Percentiles rank a stretch among this genome's conserved stretches.
Evolutionary conservation across 2,329 filamentous ascomycete genomes (phyloP).

Genomic region (Botrytis fabae): DNA sequence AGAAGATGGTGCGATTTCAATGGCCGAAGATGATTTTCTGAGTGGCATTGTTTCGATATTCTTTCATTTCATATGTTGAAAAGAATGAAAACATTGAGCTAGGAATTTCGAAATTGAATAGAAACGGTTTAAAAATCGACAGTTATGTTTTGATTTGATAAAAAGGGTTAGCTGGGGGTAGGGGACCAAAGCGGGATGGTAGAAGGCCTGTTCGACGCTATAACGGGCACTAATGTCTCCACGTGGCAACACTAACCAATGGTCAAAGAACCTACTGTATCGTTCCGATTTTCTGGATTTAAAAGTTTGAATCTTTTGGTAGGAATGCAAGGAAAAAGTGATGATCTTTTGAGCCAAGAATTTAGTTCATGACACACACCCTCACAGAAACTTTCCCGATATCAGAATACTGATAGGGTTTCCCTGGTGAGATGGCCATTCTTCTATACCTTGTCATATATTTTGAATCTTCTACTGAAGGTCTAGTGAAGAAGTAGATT

Average conservation of each 20-base stretch:
- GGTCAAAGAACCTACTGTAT: neutral
- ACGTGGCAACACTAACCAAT: neutral
- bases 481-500: neutral
- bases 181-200: neutral
- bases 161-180: neutral
- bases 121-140: neutral
- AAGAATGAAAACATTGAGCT: neutral
- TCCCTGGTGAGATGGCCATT: too few species aligned
- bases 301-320: neutral
- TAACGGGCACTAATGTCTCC: neutral
- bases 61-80: neutral
- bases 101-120: neutral
- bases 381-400: neutral
- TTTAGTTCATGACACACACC: neutral
- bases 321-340: neutral
- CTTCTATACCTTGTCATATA: neutral
- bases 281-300: neutral
- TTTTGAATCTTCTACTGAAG: neutral
- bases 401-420: neutral
- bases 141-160: neutral
- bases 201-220: neutral
- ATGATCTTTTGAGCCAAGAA: neutral
- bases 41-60: neutral
- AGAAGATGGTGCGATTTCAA: neutral
- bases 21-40: neutral